A percentile compares a stretch with the other conserved stretches of the same genome.
These are phyloP conservation scores for Eucalyptus brandiana DNA, from an alignment of 345 rosid species.

Conservation along the genomic window DNA sequence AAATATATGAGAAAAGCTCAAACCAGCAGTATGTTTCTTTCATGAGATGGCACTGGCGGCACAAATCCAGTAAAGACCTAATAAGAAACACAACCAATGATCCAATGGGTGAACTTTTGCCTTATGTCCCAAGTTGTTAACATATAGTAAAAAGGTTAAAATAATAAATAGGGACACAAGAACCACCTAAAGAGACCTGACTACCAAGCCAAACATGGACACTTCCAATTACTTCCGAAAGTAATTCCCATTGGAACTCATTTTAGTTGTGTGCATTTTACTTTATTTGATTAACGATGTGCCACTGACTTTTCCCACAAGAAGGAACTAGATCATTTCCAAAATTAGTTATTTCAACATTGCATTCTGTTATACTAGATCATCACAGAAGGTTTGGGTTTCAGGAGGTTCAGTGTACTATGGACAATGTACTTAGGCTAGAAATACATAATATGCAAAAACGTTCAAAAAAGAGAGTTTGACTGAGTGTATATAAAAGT, in stretches of 20 bases:
- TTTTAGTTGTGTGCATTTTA: neutral
- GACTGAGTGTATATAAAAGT: neutral
- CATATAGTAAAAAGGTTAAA: neutral
- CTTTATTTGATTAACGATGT: neutral
- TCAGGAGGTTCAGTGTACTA: neutral
- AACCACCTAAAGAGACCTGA: neutral
- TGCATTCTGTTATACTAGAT: neutral
- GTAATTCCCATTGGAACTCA: neutral
- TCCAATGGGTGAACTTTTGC: neutral
- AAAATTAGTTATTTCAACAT: neutral
- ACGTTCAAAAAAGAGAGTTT: neutral
- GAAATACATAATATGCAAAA: neutral
- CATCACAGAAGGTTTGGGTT: conserved; percentile 1
- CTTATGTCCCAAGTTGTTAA: no score
- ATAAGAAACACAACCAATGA: neutral
- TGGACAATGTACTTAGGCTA: neutral
- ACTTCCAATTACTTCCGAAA: neutral
- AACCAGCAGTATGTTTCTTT: neutral
- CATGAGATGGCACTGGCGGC: neutral
- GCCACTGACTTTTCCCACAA: neutral
- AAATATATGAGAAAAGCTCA: neutral
- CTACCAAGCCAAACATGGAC: neutral
- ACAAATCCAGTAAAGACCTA: neutral
- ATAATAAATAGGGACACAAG: neutral
- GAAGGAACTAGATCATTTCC: neutral